These are phyloP conservation scores for Aegle marmelos DNA, from an alignment of 345 rosid genomes.

Conservation along the genomic window DNA sequence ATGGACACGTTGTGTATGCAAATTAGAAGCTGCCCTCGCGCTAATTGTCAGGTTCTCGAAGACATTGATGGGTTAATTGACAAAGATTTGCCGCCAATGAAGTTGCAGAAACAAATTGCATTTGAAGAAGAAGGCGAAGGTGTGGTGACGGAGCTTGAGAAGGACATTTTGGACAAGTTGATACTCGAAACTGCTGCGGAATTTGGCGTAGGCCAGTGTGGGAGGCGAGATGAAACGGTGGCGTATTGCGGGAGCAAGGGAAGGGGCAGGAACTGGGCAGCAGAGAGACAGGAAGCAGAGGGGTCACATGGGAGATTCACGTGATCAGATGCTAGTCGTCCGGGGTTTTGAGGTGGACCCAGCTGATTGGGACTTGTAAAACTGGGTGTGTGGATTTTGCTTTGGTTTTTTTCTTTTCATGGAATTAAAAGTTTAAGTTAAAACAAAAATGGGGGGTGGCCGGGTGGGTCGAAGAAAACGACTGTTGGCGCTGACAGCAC, in stretches of 20 bases:
- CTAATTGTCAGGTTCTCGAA: slow-evolving; percentile 59
- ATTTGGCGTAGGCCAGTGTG: background rate
- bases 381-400: background rate
- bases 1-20: slow-evolving; percentile 30
- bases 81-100: slow-evolving; percentile 41
- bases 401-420: background rate
- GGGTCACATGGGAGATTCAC: slow-evolving; percentile 67
- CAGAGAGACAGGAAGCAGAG: slow-evolving; percentile 21
- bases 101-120: slow-evolving; percentile 10
- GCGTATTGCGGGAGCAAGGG: slow-evolving; percentile 1
- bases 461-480: slow-evolving; percentile 31
- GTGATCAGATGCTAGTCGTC: slow-evolving; percentile 49
- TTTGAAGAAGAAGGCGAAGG: slow-evolving; percentile 57
- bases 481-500: slow-evolving; percentile 4
- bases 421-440: too few species aligned
- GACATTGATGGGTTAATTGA: slow-evolving; percentile 62
- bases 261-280: background rate
- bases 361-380: slow-evolving; percentile 18
- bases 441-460: background rate
- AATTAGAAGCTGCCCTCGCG: slow-evolving; percentile 40
- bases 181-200: slow-evolving; percentile 44
- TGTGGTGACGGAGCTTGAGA: slow-evolving; percentile 46
- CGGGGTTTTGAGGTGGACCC: slow-evolving; percentile 29
- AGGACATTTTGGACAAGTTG: slow-evolving; percentile 43
- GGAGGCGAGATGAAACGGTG: slow-evolving; percentile 20